Percentiles rank a stretch among this genome's conserved stretches.
phyloP scores from a whole-genome alignment of 2,329 filamentous ascomycete genomes.

The Colletotrichum gloeosporioides region DNA sequence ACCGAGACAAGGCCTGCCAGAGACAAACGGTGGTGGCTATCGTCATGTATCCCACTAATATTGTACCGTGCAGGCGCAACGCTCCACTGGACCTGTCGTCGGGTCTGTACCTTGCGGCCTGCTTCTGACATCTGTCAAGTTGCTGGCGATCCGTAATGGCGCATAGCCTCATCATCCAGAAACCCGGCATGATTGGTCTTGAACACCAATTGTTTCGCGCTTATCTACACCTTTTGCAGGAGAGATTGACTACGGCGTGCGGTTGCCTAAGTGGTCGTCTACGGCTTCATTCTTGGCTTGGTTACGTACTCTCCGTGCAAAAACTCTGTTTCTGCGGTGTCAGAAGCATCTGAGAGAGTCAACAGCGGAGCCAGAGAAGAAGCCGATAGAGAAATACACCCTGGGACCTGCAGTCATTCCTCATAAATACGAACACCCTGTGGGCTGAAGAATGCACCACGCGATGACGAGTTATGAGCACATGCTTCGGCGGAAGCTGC shows the following conservation, averaged over 20 bases:
- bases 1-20: not conserved
- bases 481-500: not conserved
- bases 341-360: not conserved
- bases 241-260: not conserved
- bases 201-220: not conserved
- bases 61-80: not conserved
- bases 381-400: not conserved
- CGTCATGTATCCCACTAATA: not conserved
- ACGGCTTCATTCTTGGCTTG: not conserved
- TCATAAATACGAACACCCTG: not conserved
- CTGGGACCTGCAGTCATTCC: not conserved
- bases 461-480: conserved; percentile 5
- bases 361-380: not conserved
- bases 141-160: not conserved
- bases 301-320: not conserved
- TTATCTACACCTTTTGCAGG: not conserved
- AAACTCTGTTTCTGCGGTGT: not conserved
- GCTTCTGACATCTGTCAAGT: conserved; percentile 13
- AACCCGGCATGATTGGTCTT: not conserved
- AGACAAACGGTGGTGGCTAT: not conserved
- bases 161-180: not conserved
- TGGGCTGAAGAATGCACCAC: not conserved
- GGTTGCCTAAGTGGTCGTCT: not conserved
- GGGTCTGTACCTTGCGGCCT: not conserved
- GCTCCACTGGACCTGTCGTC: not conserved